Evolutionary conservation across 2,329 filamentous ascomycete species (phyloP).

Genomic region (Sporothrix humicola): DNA sequence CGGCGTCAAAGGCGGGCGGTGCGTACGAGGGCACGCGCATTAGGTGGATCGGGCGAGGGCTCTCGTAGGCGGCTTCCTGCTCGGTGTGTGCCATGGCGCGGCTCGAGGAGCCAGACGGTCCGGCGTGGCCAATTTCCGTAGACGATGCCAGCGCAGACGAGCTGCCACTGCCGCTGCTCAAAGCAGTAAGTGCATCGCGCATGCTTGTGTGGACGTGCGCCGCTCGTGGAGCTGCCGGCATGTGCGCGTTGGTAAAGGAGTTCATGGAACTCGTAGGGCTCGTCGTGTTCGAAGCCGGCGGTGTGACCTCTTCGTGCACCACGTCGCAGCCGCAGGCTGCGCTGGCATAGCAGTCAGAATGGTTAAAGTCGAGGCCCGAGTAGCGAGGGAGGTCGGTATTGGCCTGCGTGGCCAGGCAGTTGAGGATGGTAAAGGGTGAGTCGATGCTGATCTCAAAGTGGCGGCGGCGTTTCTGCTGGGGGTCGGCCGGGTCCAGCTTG

Average conservation of each 20-base stretch:
- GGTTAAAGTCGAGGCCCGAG: constrained; percentile 53
- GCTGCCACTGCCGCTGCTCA: constrained; percentile 30
- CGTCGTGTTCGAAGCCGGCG: not conserved
- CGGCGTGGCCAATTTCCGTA: not conserved
- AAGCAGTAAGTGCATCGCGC: not conserved
- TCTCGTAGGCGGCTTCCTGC: constrained; percentile 36
- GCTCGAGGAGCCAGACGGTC: constrained; percentile 44
- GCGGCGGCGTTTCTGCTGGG: constrained; percentile 71
- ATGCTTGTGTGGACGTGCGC: constrained; percentile 55
- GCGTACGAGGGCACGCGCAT: constrained; percentile 84
- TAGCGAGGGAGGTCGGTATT: constrained; percentile 88
- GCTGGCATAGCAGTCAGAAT: constrained; percentile 58
- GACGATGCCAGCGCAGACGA: not conserved
- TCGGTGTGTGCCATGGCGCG: constrained; percentile 36
- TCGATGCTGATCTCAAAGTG: constrained; percentile 98
- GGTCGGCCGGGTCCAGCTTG: constrained; percentile 77
- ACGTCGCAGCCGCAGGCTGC: constrained; percentile 68
- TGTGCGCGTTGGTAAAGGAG: constrained; percentile 34
- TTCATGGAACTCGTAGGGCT: not conserved
- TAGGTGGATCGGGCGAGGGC: constrained; percentile 79
- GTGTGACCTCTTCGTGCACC: not conserved
- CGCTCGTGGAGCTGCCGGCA: constrained; percentile 60
- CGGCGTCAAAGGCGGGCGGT: constrained; percentile 84
- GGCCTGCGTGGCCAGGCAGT: constrained; percentile 88
- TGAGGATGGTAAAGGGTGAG: constrained; percentile 90